phyloP scores from a whole-genome alignment of 257 asterid species.

The Forsythia suspensa region DNA sequence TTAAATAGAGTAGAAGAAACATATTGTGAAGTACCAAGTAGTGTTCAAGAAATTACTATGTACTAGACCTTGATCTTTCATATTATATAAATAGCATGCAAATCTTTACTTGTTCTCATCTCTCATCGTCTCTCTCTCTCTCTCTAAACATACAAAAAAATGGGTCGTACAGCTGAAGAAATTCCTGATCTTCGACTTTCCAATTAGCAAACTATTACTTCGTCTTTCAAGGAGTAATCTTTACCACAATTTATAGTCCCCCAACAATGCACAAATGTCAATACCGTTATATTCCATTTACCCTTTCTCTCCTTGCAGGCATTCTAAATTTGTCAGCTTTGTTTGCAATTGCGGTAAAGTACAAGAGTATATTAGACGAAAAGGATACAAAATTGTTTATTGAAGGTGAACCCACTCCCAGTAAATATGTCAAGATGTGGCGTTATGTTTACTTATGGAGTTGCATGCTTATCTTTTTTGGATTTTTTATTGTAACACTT shows the following conservation, averaged over 20 bases:
- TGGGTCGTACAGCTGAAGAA: neutral
- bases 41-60: neutral
- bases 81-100: neutral
- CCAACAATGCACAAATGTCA: conserved; percentile 3
- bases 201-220: conserved; percentile 3
- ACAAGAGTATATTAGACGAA: neutral
- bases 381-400: neutral
- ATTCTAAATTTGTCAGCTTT: neutral
- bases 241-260: conserved; percentile 1
- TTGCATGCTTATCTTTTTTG: neutral
- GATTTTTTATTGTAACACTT: neutral
- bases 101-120: neutral
- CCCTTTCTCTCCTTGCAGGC: conserved; percentile 1
- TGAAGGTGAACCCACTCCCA: neutral
- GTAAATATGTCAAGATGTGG: neutral
- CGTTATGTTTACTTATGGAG: neutral
- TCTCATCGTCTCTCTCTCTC: neutral
- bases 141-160: no score
- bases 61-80: neutral
- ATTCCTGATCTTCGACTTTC: neutral
- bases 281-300: neutral
- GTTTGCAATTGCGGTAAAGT: neutral
- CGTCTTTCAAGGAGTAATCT: conserved; percentile 14
- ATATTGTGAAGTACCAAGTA: neutral
- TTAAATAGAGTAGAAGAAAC: neutral